Percentiles rank a stretch among this genome's conserved stretches.
Evolutionary conservation across 345 rosid genomes (phyloP).

Genomic region (Populus alba): DNA sequence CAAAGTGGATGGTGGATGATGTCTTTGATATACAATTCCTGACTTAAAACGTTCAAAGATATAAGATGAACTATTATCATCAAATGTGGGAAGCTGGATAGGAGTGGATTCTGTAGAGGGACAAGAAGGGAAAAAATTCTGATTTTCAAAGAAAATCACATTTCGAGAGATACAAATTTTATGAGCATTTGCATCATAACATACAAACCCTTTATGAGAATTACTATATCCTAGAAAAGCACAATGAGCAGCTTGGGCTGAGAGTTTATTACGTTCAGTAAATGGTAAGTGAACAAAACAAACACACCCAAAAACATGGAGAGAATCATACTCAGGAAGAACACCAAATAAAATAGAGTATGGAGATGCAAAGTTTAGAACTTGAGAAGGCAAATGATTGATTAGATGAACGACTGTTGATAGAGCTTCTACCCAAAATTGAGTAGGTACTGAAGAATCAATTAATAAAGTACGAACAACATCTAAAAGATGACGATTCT

Average conservation of each 20-base stretch:
- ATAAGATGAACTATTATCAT: not conserved
- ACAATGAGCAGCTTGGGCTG: not conserved
- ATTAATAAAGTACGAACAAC: not conserved
- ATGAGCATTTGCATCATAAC: not conserved
- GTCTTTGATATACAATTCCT: too few species aligned
- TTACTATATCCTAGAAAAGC: not conserved
- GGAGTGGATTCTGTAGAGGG: not conserved
- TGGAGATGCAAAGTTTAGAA: not conserved
- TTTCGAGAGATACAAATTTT: not conserved
- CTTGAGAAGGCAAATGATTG: not conserved
- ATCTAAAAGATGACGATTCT: not conserved
- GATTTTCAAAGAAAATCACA: not conserved
- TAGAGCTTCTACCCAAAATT: not conserved
- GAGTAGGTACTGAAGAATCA: not conserved
- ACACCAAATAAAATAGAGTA: not conserved
- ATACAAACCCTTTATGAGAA: not conserved
- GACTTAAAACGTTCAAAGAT: not conserved
- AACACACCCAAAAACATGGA: not conserved
- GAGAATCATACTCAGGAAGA: not conserved
- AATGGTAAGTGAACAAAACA: not conserved
- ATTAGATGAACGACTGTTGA: not conserved
- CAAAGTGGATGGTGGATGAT: not conserved
- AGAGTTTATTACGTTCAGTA: not conserved
- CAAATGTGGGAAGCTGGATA: not conserved
- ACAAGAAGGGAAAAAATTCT: not conserved